These are phyloP conservation scores for Candida dendrica DNA, from an alignment of 805 yeast genomes.

Conservation along the genomic window DNA sequence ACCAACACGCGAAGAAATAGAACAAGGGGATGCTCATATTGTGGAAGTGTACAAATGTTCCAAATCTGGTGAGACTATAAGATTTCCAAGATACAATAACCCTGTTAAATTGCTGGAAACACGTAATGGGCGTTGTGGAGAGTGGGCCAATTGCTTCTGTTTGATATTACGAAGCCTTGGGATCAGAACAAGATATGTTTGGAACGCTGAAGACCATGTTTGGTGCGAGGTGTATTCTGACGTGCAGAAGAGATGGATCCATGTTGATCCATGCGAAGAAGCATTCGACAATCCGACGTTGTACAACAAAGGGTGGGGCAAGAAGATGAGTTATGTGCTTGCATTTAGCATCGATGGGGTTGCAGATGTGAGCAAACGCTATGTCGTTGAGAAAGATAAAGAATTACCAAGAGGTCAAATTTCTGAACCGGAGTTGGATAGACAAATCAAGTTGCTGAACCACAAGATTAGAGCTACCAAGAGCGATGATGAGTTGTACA, in stretches of 20 bases:
- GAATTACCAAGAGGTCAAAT: constrained; percentile 41
- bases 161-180: constrained; percentile 63
- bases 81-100: constrained; percentile 75
- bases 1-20: constrained; percentile 39
- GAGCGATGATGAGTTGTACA: constrained; percentile 28
- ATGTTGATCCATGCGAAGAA: constrained; percentile 82
- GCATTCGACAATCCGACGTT: constrained; percentile 76
- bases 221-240: constrained; percentile 88
- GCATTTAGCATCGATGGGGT: constrained; percentile 60
- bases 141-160: constrained; percentile 85
- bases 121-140: constrained; percentile 84
- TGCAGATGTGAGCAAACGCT: constrained; percentile 63
- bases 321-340: constrained; percentile 82
- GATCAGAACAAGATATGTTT: constrained; percentile 59
- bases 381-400: constrained; percentile 40
- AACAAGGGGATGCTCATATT: constrained; percentile 41
- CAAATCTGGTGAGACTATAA: constrained; percentile 35
- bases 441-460: constrained; percentile 31
- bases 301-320: constrained; percentile 85
- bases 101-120: constrained; percentile 55
- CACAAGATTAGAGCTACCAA: constrained; percentile 19
- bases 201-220: constrained; percentile 92
- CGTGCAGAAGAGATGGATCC: constrained; percentile 66
- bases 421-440: constrained; percentile 30
- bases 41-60: constrained; percentile 63